Percentiles rank a stretch among this genome's conserved stretches.
phyloP scores from a whole-genome alignment of 306 rosid species.

The Vicia villosa region DNA sequence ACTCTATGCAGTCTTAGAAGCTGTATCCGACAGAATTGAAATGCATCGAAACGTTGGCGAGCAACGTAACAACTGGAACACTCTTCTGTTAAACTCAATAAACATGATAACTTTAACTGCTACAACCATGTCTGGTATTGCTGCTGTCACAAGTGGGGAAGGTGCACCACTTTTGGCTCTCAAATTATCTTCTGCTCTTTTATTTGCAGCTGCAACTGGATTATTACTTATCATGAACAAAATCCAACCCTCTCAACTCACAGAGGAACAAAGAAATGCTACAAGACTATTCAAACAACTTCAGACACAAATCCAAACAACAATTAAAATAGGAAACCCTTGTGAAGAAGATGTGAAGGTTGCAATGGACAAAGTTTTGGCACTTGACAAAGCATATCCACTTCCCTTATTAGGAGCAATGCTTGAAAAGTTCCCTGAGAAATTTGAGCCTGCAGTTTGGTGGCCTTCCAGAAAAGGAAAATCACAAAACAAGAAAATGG shows the following conservation, averaged over 20 bases:
- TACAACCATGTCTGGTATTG: slow-evolving; percentile 60
- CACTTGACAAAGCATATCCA: slow-evolving; percentile 77
- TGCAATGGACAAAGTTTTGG: slow-evolving; percentile 57
- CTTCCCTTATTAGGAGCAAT: slow-evolving; percentile 75
- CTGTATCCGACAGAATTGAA: slow-evolving; percentile 62
- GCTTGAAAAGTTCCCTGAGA: slow-evolving; percentile 73
- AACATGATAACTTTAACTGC: slow-evolving; percentile 82
- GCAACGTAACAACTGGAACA: slow-evolving; percentile 76
- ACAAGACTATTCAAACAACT: slow-evolving; percentile 62
- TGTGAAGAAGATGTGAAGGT: slow-evolving; percentile 48
- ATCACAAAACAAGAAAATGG: not conserved
- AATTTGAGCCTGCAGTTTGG: slow-evolving; percentile 70
- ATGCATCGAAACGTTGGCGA: slow-evolving; percentile 70
- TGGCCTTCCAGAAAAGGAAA: slow-evolving; percentile 54
- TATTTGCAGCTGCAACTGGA: slow-evolving; percentile 74
- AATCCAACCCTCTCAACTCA: slow-evolving; percentile 82
- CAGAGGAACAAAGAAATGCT: slow-evolving; percentile 82
- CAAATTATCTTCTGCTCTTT: slow-evolving; percentile 57
- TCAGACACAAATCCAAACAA: slow-evolving; percentile 45
- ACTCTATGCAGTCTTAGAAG: slow-evolving; percentile 60
- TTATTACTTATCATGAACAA: slow-evolving; percentile 61
- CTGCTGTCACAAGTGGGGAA: slow-evolving; percentile 27
- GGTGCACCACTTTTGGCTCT: slow-evolving; percentile 47
- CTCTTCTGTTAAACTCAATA: slow-evolving; percentile 63
- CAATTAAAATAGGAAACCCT: slow-evolving; percentile 36